Evolutionary conservation across 306 rosid genomes (phyloP).

Genomic region (Cucurbita pepo): DNA sequence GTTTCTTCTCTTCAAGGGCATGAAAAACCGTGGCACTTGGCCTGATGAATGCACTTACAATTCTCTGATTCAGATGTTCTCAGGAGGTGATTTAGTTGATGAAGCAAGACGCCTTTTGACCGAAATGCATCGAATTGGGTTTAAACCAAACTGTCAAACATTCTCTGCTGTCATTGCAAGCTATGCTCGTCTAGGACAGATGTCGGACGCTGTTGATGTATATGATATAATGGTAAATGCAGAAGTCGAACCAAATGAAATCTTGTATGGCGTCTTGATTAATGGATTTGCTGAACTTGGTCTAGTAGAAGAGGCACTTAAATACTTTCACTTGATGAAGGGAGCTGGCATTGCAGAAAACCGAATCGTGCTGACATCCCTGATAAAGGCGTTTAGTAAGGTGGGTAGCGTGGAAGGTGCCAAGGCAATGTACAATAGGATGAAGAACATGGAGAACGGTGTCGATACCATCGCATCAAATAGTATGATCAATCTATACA

Average conservation of each 20-base stretch:
- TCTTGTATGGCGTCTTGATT: conserved; percentile 68
- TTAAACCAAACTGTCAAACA: conserved; percentile 46
- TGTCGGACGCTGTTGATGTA: conserved; percentile 45
- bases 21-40: conserved; percentile 70
- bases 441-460: conserved; percentile 49
- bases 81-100: conserved; percentile 56
- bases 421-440: conserved; percentile 31
- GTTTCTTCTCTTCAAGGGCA: conserved; percentile 44
- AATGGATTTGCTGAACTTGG: conserved; percentile 84
- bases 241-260: conserved; percentile 53
- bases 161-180: conserved; percentile 69
- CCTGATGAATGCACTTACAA: conserved; percentile 65
- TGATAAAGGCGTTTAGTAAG: conserved; percentile 67
- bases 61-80: conserved; percentile 78
- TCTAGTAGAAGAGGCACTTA: conserved; percentile 49
- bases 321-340: conserved; percentile 45
- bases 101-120: conserved; percentile 42
- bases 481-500: conserved; percentile 58
- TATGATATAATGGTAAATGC: conserved; percentile 40
- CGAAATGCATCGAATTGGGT: conserved; percentile 63
- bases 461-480: conserved; percentile 56
- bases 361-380: conserved; percentile 47
- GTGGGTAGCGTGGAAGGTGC: conserved; percentile 56
- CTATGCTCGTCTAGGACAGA: conserved; percentile 58
- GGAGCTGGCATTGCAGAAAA: conserved; percentile 51